Conservation (phyloP, 2,329 filamentous ascomycete species). For the Pyrenochaeta sp. region DNA sequence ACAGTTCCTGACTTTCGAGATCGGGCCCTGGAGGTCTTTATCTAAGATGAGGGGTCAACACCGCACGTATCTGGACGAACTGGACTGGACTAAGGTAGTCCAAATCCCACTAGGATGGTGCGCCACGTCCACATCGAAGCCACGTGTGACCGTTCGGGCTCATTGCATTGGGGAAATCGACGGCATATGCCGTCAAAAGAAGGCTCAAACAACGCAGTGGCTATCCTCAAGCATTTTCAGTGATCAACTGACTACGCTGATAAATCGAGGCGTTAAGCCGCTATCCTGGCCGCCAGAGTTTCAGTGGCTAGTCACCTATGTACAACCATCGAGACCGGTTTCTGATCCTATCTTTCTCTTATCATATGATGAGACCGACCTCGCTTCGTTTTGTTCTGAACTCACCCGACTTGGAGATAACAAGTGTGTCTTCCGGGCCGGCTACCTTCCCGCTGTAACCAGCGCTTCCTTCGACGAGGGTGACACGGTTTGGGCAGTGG, state of each 20-base stretch:
- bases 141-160: conserved; percentile 9
- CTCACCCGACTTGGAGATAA: conserved; percentile 6
- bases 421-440: conserved; percentile 17
- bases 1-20: conserved; percentile 12
- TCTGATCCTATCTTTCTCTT: not conserved
- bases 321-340: not conserved
- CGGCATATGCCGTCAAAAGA: not conserved
- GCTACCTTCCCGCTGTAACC: conserved; percentile 11
- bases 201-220: conserved; percentile 1
- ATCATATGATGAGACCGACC: not conserved
- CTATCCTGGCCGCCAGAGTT: conserved; percentile 10
- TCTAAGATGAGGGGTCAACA: not conserved
- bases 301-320: conserved; percentile 14
- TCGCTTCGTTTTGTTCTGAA: conserved; percentile 15
- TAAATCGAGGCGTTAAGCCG: not conserved
- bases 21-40: conserved; percentile 19
- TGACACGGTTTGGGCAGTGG: conserved; percentile 20
- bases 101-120: conserved; percentile 10
- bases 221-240: conserved; percentile 6
- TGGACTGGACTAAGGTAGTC: conserved; percentile 9
- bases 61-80: conserved; percentile 1
- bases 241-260: conserved; percentile 1
- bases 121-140: not conserved
- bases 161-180: conserved; percentile 19
- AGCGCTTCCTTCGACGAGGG: conserved; percentile 8